phyloP scores from a whole-genome alignment of 2,329 filamentous ascomycete species.

The Diplodia mutila region DNA sequence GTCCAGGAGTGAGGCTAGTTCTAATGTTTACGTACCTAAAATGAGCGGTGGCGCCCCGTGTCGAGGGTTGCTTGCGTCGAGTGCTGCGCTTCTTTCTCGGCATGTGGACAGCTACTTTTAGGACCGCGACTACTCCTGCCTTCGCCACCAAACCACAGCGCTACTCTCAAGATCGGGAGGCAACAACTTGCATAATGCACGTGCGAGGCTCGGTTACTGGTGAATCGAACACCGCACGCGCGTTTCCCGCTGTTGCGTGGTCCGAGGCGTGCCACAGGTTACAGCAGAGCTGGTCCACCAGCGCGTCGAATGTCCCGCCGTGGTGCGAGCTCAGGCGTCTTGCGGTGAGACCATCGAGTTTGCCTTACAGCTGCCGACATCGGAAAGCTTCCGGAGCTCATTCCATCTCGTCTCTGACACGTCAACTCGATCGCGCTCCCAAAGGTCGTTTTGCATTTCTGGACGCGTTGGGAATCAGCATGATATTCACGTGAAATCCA shows the following conservation, averaged over 20 bases:
- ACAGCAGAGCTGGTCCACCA: background rate
- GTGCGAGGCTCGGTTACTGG: background rate
- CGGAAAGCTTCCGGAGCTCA: background rate
- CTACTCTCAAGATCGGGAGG: background rate
- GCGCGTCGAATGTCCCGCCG: background rate
- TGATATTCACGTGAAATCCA: conserved; percentile 1
- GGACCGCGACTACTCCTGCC: background rate
- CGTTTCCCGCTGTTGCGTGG: too few relatives aligned
- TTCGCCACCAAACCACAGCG: conserved; percentile 13
- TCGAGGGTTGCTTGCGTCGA: conserved; percentile 13
- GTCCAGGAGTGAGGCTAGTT: background rate
- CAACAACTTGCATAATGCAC: background rate
- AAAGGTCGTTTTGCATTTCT: background rate
- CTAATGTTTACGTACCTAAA: conserved; percentile 3
- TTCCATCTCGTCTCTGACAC: background rate
- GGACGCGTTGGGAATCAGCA: background rate
- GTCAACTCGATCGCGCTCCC: background rate
- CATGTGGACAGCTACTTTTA: conserved; percentile 2
- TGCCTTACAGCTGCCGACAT: background rate
- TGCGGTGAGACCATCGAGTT: background rate
- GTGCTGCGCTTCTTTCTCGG: conserved; percentile 10
- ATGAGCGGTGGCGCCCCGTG: background rate
- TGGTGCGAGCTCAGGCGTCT: background rate
- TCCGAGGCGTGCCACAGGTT: background rate
- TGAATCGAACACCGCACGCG: background rate